phyloP scores from a whole-genome alignment of 2,329 filamentous ascomycete genomes.

The Pestalotiopsis fici region DNA sequence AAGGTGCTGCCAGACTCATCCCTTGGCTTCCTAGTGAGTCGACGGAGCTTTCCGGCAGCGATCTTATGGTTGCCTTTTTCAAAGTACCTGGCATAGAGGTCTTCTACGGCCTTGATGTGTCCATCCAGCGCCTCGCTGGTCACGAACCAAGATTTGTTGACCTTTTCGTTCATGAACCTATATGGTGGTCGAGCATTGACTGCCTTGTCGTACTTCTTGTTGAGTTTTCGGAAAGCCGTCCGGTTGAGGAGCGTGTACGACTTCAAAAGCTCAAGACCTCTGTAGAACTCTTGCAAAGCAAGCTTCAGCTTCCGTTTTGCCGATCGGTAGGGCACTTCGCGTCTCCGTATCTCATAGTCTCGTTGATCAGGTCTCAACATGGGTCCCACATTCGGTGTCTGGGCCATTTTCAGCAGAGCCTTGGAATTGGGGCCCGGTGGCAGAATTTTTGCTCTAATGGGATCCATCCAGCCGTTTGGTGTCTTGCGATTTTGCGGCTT shows the following conservation, averaged over 20 bases:
- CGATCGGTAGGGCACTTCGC: slow-evolving; percentile 78
- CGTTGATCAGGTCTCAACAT: slow-evolving; percentile 28
- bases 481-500: slow-evolving; percentile 16
- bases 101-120: slow-evolving; percentile 80
- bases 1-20: slow-evolving; percentile 62
- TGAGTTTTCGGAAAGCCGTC: slow-evolving; percentile 94
- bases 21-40: slow-evolving; percentile 60
- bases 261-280: slow-evolving; percentile 87
- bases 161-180: slow-evolving; percentile 87
- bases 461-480: slow-evolving; percentile 47
- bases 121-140: slow-evolving; percentile 82
- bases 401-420: slow-evolving; percentile 55
- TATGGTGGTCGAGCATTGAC: slow-evolving; percentile 75
- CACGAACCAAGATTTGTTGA: slow-evolving; percentile 89
- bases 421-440: slow-evolving; percentile 62
- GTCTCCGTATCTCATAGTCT: slow-evolving; percentile 54
- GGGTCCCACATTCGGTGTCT: slow-evolving; percentile 44
- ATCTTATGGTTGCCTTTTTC: slow-evolving; percentile 92
- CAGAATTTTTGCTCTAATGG: slow-evolving; percentile 55
- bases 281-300: slow-evolving; percentile 90
- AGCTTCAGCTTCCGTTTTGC: slow-evolving; percentile 92
- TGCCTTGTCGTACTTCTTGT: slow-evolving; percentile 97
- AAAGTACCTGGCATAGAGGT: slow-evolving; percentile 93
- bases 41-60: slow-evolving; percentile 82
- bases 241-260: slow-evolving; percentile 88